These are phyloP conservation scores for Phytophthora megakarya DNA, from an alignment of 352 stramenopile species.

Conservation along the genomic window DNA sequence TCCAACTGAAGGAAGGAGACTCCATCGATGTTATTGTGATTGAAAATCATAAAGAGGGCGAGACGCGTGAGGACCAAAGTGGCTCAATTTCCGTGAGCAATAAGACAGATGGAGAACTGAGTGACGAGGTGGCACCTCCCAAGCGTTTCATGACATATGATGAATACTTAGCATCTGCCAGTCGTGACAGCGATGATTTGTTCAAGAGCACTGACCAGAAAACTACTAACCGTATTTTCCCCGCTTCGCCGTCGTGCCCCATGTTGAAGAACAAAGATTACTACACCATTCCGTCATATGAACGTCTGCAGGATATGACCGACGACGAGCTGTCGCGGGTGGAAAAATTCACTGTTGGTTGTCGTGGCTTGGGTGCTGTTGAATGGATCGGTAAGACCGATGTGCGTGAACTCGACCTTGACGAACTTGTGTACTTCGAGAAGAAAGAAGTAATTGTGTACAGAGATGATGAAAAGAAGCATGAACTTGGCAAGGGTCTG, in stretches of 20 bases:
- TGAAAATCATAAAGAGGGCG: constrained; percentile 47
- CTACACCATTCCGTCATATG: constrained; percentile 77
- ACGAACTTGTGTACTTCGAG: constrained; percentile 81
- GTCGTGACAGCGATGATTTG: constrained; percentile 54
- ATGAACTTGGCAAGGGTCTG: constrained; percentile 68
- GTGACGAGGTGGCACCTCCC: constrained; percentile 30
- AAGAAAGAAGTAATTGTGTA: constrained; percentile 89
- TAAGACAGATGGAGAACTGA: constrained; percentile 31
- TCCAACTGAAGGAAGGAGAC: constrained; percentile 70
- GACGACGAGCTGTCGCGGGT: constrained; percentile 72
- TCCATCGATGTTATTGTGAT: constrained; percentile 73
- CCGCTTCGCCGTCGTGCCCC: constrained; percentile 55
- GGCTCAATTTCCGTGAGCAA: constrained; percentile 36
- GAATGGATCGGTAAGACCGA: constrained; percentile 84
- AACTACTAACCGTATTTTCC: background rate
- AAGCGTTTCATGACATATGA: constrained; percentile 86
- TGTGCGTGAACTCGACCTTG: constrained; percentile 77
- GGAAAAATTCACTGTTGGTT: constrained; percentile 79
- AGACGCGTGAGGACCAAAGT: constrained; percentile 31
- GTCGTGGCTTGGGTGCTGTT: constrained; percentile 76
- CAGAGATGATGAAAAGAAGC: constrained; percentile 86
- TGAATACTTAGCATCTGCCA: constrained; percentile 75
- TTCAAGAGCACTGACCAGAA: constrained; percentile 32
- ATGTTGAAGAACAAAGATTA: constrained; percentile 79
- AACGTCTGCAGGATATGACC: constrained; percentile 70